Evolutionary conservation across 345 rosid species (phyloP).

Genomic region (Camelina sativa): DNA sequence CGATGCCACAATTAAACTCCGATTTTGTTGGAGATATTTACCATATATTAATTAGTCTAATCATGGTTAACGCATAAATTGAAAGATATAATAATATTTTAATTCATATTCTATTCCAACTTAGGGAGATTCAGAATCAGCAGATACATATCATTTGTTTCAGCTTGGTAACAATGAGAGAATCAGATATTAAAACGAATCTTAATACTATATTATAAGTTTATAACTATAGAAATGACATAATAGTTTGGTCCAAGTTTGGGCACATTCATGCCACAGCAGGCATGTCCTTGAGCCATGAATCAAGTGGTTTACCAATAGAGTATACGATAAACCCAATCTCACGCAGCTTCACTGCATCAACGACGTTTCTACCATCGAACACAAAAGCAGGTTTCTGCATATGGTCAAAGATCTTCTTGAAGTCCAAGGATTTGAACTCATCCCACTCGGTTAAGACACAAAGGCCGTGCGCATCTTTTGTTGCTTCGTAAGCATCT

Average conservation of each 20-base stretch:
- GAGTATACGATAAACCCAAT: conserved; percentile 82
- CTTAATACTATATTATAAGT: conserved; percentile 19
- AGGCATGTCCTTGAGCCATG: conserved; percentile 46
- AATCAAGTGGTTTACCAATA: conserved; percentile 50
- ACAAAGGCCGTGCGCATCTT: conserved; percentile 69
- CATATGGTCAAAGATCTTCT: conserved; percentile 52
- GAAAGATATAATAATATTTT: background rate
- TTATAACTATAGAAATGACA: background rate
- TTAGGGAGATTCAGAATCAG: conserved; percentile 31
- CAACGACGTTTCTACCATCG: conserved; percentile 73
- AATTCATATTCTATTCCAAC: conserved; percentile 28
- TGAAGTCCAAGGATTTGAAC: conserved; percentile 63
- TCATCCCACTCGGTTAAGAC: conserved; percentile 75
- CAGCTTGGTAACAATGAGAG: conserved; percentile 27
- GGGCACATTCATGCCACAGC: conserved; percentile 37
- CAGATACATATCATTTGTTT: conserved; percentile 1
- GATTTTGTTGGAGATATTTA: background rate
- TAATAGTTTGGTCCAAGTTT: conserved; percentile 2
- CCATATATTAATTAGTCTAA: background rate
- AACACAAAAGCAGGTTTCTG: conserved; percentile 67
- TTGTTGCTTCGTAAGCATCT: conserved; percentile 66
- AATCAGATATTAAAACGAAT: background rate
- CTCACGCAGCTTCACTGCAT: conserved; percentile 63
- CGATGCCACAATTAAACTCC: background rate
- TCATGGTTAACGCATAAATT: background rate